Evolutionary conservation across 2,329 filamentous ascomycete genomes (phyloP), one percentile per base, ranked within the genome.

Genomic region (Harringtonia lauricola): DNA sequence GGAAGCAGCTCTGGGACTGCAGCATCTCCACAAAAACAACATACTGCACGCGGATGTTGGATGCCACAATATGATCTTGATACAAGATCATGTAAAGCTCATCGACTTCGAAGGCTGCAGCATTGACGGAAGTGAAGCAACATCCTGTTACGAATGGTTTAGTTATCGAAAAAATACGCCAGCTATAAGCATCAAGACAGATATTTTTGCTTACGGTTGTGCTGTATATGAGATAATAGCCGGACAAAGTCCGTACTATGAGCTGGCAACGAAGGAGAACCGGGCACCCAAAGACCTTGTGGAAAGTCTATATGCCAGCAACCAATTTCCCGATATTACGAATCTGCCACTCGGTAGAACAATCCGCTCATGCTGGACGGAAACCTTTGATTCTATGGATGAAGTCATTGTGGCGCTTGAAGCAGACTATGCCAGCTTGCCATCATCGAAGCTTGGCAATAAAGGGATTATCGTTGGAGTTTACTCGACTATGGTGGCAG

Each of bases 351-450:
- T 21, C 13, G 34, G 34, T 3, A 8, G 2, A 14, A 21, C 17
- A 10, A 13, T 36, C 2, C 34, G 21, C 34, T 36, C 34, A 36
- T 36, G 34, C 13, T 36, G 34, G 34, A 13, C 34, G 3, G 34
- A 21, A 18, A 12, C 17, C 3, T 36, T 36, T 21, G 17, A 13
- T 10, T 21, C 18, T 21, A 36, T 36, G 34, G 18, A 21, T 36
- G 34, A 36, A 36, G 34, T 36, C 8, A 21, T 36, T 18, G 13
- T 14, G 7, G 34, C 34, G 34, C 18, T 36, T 5, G 13, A 22
- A 21, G 34, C 8, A 31, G 18, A 57, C 53, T 50, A 43, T 50
- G 21, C 44, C 10, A 26, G 24, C 24, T 26, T 26, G 24, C 24
- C 24, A 26, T 26, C 24, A 6, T 26, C 24, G 7, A 26, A 26